Evolutionary conservation across 2,329 filamentous ascomycete genomes (phyloP), one percentile per base, ranked within the genome.

Genomic region (Claviceps sorghi): DNA sequence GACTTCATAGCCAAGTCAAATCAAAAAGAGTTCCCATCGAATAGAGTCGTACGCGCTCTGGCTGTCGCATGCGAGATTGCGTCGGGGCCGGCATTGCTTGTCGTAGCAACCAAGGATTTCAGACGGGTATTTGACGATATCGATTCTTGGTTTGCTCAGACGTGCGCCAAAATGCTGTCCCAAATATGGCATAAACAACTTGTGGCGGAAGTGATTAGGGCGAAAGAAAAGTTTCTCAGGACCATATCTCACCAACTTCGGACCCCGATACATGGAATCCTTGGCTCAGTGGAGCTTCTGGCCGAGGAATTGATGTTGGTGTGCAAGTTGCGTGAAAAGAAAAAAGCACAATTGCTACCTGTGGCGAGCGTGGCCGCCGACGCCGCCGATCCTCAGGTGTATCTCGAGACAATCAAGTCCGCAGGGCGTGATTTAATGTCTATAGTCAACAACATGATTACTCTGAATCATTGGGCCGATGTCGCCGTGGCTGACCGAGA

Each of bases 221-320:
- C 69, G 11, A 0, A 74, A 73, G 70, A 73, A 1, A 65, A 59
- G 3, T 75, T 75, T 52, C 59, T 74, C 0, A 64, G 72, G 4
- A 69, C 71, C 10, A 44, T 0, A 66, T 74, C 9, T 0, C 72
- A 75, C 50, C 69, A 74, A 38, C 65, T 75, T 0, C 65, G 72
- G 40, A 75, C 72, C 0, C 72, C 72, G 0, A 72, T 75, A 4
- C 72, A 75, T 36, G 72, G 72, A 0, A 71, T 74, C 2, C 62
- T 74, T 0, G 65, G 63, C 1, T 63, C 62, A 1, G 59, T 59
- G 1, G 63, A 74, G 17, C 57, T 74, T 0, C 59, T 74, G 1
- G 65, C 64, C 0, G 71, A 74, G 52, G 71, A 73, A 40, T 53
- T 44, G 42, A 29, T 29, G 42, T 44, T 21, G 4, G 22, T 4